These are phyloP conservation scores for Poterioochromonas sp. DNA, from an alignment of 352 stramenopile genomes.

Conservation along the genomic window DNA sequence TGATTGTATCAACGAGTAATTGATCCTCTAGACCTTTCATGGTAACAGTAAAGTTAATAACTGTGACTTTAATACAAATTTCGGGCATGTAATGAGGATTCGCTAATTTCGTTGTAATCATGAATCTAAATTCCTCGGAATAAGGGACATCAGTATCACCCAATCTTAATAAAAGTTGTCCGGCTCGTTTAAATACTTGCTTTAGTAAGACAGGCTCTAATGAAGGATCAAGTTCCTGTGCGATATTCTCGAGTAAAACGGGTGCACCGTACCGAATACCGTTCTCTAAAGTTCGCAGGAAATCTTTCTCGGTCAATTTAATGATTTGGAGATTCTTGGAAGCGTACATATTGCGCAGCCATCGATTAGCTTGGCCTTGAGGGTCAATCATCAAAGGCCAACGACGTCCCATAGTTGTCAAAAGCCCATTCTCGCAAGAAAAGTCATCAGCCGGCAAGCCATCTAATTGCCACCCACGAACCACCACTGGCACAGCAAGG, in stretches of 20 bases:
- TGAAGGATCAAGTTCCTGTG: constrained; percentile 78
- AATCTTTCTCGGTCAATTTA: constrained; percentile 58
- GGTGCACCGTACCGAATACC: constrained; percentile 75
- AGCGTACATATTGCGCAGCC: constrained; percentile 79
- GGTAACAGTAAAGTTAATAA: constrained; percentile 89
- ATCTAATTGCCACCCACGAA: constrained; percentile 82
- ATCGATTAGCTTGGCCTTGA: constrained; percentile 82
- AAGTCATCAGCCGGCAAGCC: constrained; percentile 78
- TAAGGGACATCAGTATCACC: constrained; percentile 82
- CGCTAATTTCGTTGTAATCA: constrained; percentile 82
- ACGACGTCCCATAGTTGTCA: constrained; percentile 71
- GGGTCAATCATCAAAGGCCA: constrained; percentile 89
- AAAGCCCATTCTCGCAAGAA: constrained; percentile 81
- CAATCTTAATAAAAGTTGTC: constrained; percentile 71
- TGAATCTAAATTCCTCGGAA: constrained; percentile 78
- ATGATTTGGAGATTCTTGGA: constrained; percentile 38
- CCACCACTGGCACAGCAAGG: constrained; percentile 68
- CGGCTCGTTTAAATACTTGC: constrained; percentile 78
- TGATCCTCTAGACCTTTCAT: constrained; percentile 79
- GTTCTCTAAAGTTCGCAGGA: constrained; percentile 78
- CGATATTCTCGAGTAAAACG: constrained; percentile 84
- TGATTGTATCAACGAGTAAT: constrained; percentile 78
- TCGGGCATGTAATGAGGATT: constrained; percentile 89
- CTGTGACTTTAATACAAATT: constrained; percentile 84
- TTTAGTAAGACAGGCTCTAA: constrained; percentile 81